Conservation (phyloP, 768 basidiomycete genomes). For the Tricholoma terreum region DNA sequence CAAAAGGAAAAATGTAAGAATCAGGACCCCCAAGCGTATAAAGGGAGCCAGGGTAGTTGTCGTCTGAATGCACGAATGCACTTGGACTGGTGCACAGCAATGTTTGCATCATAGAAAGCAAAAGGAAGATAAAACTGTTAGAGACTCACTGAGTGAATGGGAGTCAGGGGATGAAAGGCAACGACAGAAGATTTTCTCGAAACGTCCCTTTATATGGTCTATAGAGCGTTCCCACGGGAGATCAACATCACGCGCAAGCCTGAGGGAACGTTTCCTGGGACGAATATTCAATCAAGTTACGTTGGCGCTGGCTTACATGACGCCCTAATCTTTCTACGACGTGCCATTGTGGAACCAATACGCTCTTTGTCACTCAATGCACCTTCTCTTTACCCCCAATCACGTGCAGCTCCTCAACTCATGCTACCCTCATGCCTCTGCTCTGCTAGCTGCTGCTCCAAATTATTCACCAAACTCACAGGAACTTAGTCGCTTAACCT, state of each 20-base stretch:
- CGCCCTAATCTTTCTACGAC: conserved; percentile 7
- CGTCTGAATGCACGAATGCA: conserved; percentile 39
- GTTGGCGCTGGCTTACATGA: background rate
- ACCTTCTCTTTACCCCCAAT: conserved; percentile 73
- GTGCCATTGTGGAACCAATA: conserved; percentile 8
- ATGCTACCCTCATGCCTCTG: conserved; percentile 81
- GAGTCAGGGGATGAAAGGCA: too few species aligned
- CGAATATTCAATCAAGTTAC: background rate
- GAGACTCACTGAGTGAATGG: conserved; percentile 11
- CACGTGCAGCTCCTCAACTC: conserved; percentile 81
- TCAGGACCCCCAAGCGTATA: conserved; percentile 57
- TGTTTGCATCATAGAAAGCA: conserved; percentile 37
- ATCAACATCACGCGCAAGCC: background rate
- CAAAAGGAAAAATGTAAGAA: background rate
- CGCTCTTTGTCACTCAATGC: conserved; percentile 43
- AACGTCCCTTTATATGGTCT: background rate
- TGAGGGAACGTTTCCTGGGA: too few species aligned
- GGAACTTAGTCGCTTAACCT: conserved; percentile 80
- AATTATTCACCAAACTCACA: conserved; percentile 80
- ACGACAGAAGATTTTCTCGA: background rate
- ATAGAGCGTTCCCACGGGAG: background rate
- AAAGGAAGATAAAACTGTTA: conserved; percentile 7
- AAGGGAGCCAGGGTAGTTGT: conserved; percentile 44
- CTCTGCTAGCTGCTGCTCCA: conserved; percentile 70
- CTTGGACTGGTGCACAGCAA: conserved; percentile 64